Evolutionary conservation across 192 early-diverging fungal species (phyloP).

Genomic region (Gorgonomyces haynaldii): DNA sequence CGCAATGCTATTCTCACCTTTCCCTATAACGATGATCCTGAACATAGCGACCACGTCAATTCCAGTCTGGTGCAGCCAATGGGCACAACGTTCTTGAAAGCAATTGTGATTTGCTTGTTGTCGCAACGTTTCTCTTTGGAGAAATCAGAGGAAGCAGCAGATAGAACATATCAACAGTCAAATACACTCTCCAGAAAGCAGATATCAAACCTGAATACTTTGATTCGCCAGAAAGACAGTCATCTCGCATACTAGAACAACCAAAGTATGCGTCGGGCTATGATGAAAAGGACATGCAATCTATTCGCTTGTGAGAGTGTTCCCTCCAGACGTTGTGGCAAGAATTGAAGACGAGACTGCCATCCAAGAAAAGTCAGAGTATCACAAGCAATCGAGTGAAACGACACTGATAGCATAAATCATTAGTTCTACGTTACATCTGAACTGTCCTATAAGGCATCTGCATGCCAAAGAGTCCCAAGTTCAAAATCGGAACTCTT

Average conservation of each 20-base stretch:
- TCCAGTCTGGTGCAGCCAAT: background rate
- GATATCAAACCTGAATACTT: background rate
- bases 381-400: background rate
- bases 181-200: background rate
- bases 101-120: conserved; percentile 1
- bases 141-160: background rate
- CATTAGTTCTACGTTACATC: no score
- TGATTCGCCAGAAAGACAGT: background rate
- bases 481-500: no score
- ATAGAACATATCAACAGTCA: background rate
- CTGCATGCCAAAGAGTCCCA: no score
- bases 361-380: background rate
- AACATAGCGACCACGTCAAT: background rate
- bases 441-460: no score
- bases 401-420: background rate
- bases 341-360: background rate
- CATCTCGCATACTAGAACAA: background rate
- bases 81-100: background rate
- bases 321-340: background rate
- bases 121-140: background rate
- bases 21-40: background rate
- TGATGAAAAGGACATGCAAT: background rate
- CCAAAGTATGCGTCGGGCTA: background rate
- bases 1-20: background rate
- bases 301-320: background rate